Conservation (phyloP, 345 rosid genomes). For the Psidium guajava region DNA sequence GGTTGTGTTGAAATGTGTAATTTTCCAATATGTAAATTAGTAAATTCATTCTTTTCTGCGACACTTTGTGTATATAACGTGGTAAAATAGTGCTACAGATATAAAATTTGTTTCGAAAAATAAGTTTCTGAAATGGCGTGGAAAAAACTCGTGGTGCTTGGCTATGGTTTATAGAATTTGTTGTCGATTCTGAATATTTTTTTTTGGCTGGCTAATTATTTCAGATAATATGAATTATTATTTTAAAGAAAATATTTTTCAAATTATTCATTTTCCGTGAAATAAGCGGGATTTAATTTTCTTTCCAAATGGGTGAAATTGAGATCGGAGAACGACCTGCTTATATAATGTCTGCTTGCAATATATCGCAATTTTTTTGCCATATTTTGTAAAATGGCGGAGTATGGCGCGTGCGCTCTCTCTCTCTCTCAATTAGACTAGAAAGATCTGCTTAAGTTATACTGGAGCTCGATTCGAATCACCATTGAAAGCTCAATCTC, state of each 20-base stretch:
- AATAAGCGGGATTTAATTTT: background rate
- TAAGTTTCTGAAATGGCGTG: background rate
- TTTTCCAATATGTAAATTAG: background rate
- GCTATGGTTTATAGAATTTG: background rate
- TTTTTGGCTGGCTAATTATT: too few species aligned
- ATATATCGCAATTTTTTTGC: background rate
- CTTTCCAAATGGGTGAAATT: background rate
- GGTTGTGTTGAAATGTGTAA: background rate
- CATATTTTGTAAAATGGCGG: background rate
- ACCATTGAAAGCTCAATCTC: background rate
- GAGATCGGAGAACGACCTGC: fast-evolving
- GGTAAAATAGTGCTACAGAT: background rate
- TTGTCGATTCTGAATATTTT: too few species aligned
- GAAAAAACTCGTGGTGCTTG: background rate
- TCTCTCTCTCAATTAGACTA: background rate
- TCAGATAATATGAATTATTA: fast-evolving
- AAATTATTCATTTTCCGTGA: fast-evolving
- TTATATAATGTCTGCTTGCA: background rate
- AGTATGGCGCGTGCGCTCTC: fast-evolving
- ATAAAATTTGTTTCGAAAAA: background rate
- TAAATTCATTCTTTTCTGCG: background rate
- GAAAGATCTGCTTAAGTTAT: fast-evolving
- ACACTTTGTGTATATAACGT: background rate
- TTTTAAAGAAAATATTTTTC: fast-evolving
- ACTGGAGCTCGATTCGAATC: background rate